Percentiles rank a stretch among this genome's conserved stretches.
These are phyloP conservation scores for Coleophoma crateriformis DNA, from an alignment of 2,329 filamentous ascomycete species.

Conservation along the genomic window DNA sequence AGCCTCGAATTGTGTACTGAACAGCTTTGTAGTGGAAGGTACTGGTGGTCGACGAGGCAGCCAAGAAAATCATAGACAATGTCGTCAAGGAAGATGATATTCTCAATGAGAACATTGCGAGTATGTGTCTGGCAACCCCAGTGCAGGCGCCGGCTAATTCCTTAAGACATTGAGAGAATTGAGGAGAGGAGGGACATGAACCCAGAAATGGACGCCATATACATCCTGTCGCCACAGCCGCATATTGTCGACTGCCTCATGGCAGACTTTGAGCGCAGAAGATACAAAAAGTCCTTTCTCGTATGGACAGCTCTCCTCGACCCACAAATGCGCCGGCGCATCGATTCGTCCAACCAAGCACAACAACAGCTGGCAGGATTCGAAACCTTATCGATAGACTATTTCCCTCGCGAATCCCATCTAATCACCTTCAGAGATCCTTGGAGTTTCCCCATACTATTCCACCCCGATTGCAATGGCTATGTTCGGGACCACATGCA, in stretches of 20 bases:
- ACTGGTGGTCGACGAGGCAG: slow-evolving; percentile 78
- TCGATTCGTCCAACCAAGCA: slow-evolving; percentile 65
- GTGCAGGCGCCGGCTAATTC: slow-evolving; percentile 8
- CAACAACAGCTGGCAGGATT: slow-evolving; percentile 75
- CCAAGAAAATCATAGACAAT: slow-evolving; percentile 83
- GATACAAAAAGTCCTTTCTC: slow-evolving; percentile 74
- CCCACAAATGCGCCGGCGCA: slow-evolving; percentile 62
- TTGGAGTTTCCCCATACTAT: slow-evolving; percentile 91
- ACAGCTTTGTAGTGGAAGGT: slow-evolving; percentile 77
- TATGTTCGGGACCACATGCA: slow-evolving; percentile 81
- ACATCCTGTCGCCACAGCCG: slow-evolving; percentile 78
- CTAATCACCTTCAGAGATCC: slow-evolving; percentile 89
- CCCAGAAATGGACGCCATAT: slow-evolving; percentile 89
- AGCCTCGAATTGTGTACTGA: slow-evolving; percentile 6
- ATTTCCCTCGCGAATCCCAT: slow-evolving; percentile 84
- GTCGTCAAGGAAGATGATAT: slow-evolving; percentile 94
- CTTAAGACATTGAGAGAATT: slow-evolving; percentile 84
- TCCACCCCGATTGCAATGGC: slow-evolving; percentile 83
- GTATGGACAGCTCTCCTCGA: slow-evolving; percentile 81
- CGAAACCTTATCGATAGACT: slow-evolving; percentile 81
- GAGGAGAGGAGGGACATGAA: slow-evolving; percentile 80
- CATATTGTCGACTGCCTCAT: slow-evolving; percentile 92
- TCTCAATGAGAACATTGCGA: slow-evolving; percentile 92
- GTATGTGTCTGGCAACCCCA: slow-evolving; percentile 38
- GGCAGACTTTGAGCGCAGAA: slow-evolving; percentile 80